Percentiles rank a stretch among this genome's conserved stretches.
Evolutionary conservation across 108 stramenopile species (phyloP).

Genomic region (Cylindrotheca closterium): DNA sequence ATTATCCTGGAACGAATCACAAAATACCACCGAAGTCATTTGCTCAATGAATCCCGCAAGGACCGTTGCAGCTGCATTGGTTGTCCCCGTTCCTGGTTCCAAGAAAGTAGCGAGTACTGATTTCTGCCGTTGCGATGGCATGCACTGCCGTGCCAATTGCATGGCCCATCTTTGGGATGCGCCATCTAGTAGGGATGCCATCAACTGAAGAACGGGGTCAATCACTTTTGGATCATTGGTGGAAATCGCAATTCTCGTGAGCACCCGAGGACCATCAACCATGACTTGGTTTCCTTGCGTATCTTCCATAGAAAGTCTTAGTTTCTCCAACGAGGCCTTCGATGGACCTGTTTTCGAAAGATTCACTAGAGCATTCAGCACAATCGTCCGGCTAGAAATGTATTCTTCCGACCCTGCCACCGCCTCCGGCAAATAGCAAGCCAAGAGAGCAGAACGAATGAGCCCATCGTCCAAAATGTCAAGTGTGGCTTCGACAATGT

Average conservation of each 20-base stretch:
- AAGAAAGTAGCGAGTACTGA: slow-evolving; percentile 3
- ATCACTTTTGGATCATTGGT: background rate
- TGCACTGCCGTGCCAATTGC: slow-evolving; percentile 15
- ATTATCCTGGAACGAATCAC: slow-evolving; percentile 1
- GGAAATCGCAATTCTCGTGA: slow-evolving; percentile 9
- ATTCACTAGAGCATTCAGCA: slow-evolving; percentile 14
- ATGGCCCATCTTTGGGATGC: slow-evolving; percentile 24
- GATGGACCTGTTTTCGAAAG: slow-evolving; percentile 16
- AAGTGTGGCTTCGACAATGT: slow-evolving; percentile 15
- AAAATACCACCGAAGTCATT: slow-evolving; percentile 23
- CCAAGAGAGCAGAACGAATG: slow-evolving; percentile 21
- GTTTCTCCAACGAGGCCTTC: slow-evolving; percentile 1
- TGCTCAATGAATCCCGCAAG: slow-evolving; percentile 21
- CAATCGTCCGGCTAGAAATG: background rate
- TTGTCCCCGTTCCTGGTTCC: background rate
- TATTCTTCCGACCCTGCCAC: background rate
- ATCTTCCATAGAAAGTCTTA: slow-evolving; percentile 19
- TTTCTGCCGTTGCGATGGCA: background rate
- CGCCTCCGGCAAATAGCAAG: slow-evolving; percentile 10
- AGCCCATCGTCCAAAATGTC: slow-evolving; percentile 14
- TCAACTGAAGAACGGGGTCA: slow-evolving; percentile 14
- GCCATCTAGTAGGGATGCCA: slow-evolving; percentile 24
- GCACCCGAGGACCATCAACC: slow-evolving; percentile 15
- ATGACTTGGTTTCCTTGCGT: background rate
- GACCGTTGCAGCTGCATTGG: slow-evolving; percentile 18